These are phyloP conservation scores for Ceratopteris richardii DNA, from an alignment of 75 land plant genomes.

Conservation along the genomic window DNA sequence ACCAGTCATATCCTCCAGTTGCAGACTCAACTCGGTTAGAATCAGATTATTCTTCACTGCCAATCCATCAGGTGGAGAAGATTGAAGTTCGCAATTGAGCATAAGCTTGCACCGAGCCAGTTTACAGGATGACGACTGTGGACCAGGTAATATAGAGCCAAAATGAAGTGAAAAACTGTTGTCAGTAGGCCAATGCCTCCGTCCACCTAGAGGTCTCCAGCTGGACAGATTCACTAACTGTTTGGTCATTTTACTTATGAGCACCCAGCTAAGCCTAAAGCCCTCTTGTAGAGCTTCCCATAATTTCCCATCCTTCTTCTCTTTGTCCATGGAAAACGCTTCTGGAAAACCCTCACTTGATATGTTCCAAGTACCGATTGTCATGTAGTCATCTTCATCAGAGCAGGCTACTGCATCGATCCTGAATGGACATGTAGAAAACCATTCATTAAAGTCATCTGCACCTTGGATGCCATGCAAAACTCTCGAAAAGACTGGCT, in stretches of 20 bases:
- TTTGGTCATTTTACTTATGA: constrained; percentile 39
- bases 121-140: constrained; percentile 29
- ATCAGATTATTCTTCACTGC: too few relatives aligned
- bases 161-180: constrained; percentile 42
- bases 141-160: constrained; percentile 56
- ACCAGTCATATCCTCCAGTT: constrained; percentile 65
- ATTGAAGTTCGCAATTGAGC: constrained; percentile 35
- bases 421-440: constrained; percentile 70
- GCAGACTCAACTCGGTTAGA: constrained; percentile 71
- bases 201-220: constrained; percentile 55
- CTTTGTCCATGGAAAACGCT: constrained; percentile 35
- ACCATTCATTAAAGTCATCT: constrained; percentile 58
- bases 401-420: constrained; percentile 42
- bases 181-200: constrained; percentile 64
- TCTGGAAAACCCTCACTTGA: constrained; percentile 24
- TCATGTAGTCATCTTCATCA: constrained; percentile 29
- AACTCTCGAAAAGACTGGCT: constrained; percentile 43
- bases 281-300: constrained; percentile 50
- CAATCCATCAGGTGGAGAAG: too few relatives aligned
- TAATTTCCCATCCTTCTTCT: constrained; percentile 55
- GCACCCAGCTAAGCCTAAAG: constrained; percentile 57
- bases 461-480: constrained; percentile 60
- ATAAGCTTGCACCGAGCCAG: constrained; percentile 49
- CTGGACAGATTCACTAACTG: constrained; percentile 54
- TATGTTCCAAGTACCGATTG: background rate